These are phyloP conservation scores for Talaromyces sp. DNA, from an alignment of 2,329 filamentous ascomycete genomes.

Conservation along the genomic window DNA sequence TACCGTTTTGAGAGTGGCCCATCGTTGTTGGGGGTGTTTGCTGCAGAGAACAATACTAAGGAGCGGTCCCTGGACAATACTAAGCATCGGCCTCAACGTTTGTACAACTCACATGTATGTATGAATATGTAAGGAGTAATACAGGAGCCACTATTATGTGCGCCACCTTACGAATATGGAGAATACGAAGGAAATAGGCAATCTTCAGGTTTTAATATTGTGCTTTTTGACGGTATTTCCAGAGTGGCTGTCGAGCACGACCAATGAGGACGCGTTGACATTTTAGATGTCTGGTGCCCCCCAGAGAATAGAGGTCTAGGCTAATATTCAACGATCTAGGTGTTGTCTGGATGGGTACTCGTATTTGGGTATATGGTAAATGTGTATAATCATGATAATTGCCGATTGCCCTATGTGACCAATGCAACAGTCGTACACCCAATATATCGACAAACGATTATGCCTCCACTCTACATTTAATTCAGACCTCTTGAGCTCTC, in stretches of 20 bases:
- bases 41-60: constrained; percentile 14
- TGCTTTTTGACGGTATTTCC: not conserved
- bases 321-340: not conserved
- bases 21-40: constrained; percentile 9
- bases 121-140: not conserved
- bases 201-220: not conserved
- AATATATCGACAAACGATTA: not conserved
- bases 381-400: not conserved
- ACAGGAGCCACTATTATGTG: not conserved
- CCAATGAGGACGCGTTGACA: not conserved
- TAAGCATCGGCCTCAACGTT: not conserved
- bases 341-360: not conserved
- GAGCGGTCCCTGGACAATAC: constrained; percentile 9
- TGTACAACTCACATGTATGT: constrained; percentile 3
- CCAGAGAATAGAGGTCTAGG: not conserved
- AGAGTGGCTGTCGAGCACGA: not conserved
- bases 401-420: not conserved
- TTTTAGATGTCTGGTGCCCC: too few species aligned
- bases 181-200: not conserved
- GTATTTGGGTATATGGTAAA: not conserved
- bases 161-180: not conserved
- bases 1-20: not conserved
- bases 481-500: not conserved
- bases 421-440: not conserved
- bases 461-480: not conserved